phyloP scores from a whole-genome alignment of 345 rosid genomes.

The Capsella bursapastoris region DNA sequence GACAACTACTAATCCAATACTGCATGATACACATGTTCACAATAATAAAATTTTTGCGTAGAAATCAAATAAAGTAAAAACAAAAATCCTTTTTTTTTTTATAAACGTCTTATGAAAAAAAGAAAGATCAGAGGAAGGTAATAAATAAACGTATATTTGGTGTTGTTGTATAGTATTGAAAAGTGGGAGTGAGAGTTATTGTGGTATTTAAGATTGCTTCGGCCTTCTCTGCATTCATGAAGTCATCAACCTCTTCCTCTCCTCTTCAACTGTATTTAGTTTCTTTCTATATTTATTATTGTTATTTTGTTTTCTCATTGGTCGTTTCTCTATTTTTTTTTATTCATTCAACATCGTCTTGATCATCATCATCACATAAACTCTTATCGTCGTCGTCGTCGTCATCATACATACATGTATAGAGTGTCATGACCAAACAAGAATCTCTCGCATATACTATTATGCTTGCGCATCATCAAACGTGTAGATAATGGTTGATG shows the following conservation, averaged over 20 bases:
- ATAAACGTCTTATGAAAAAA: neutral
- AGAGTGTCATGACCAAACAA: constrained; percentile 9
- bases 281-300: constrained; percentile 23
- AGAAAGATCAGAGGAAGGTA: neutral
- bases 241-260: constrained; percentile 44
- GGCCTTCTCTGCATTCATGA: constrained; percentile 48
- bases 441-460: neutral
- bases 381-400: constrained; percentile 19
- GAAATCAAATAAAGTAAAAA: neutral
- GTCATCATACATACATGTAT: constrained; percentile 18
- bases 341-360: constrained; percentile 15
- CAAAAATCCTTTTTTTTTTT: neutral
- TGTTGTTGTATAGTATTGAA: constrained; percentile 31
- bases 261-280: constrained; percentile 48
- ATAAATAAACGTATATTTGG: neutral
- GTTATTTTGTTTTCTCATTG: neutral
- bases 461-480: constrained; percentile 22
- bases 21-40: neutral
- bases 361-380: constrained; percentile 18
- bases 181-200: constrained; percentile 45
- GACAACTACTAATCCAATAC: neutral
- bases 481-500: constrained; percentile 23
- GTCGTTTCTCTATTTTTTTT: neutral
- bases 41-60: neutral
- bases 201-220: constrained; percentile 43